Evolutionary conservation across 2,329 filamentous ascomycete genomes (phyloP), one percentile per base, ranked within the genome.

Genomic region (Drechslerella coelobrocha): DNA sequence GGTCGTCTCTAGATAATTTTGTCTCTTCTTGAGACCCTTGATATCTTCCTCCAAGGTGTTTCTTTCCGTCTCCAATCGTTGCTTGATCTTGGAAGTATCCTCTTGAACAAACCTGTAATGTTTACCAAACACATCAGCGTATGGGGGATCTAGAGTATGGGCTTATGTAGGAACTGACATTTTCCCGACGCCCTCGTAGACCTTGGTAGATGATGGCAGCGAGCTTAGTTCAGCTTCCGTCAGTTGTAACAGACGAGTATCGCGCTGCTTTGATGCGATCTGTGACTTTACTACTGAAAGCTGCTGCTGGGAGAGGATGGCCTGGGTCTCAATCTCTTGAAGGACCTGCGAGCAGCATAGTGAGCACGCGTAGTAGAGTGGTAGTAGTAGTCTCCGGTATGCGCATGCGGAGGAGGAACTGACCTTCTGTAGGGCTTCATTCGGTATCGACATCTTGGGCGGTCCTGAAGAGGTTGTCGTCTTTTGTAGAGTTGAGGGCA

Each of bases 171-270:
- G n/a, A 19, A 81, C 88, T 76, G 80, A 97, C 94, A 99, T 97
- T 82, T 97, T 99, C 55, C 94, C 94, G 9, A 97, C 89, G 4
- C 93, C 93, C 80, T 97, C 93, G 77, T 97, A 99, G 26, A 96
- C 86, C 29, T 88, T 88, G 0, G 91, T 94, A 51, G 88, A 85
- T 17, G 84, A 78, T 2, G 92, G 89, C 71, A 99, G 81, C 5
- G 86, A 84, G n/a, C 86, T 85, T 53, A 97, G 83, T 80, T 99
- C 94, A 73, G 85, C 90, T 34, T 89, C 85, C 1, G 93, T 97
- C 74, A 99, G 82, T 79, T 96, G 90, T 43, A 95, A 84, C 80
- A 97, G 87, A 47, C 94, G 91, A 77, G 89, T 88, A 78, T 97
- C 93, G 66, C 92, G 87, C 79, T 93, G 90, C 81, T 96, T 96